phyloP scores from a whole-genome alignment of 2,329 filamentous ascomycete species.

The Escovopsis weberi region DNA sequence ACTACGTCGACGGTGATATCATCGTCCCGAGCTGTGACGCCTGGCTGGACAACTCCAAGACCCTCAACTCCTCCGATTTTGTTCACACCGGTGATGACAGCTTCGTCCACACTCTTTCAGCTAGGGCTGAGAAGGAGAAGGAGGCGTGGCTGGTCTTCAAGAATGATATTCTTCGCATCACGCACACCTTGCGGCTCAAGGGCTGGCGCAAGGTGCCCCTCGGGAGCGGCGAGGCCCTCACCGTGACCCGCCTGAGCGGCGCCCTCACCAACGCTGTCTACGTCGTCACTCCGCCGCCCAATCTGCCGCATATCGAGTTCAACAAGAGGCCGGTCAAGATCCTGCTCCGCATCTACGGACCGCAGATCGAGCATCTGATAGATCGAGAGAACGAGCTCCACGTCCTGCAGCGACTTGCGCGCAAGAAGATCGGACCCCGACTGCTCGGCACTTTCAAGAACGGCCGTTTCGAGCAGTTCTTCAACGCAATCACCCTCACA shows the following conservation, averaged over 20 bases:
- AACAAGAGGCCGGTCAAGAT: slow-evolving; percentile 49
- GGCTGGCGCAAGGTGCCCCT: slow-evolving; percentile 78
- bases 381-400: slow-evolving; percentile 81
- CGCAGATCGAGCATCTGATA: slow-evolving; percentile 89
- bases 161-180: slow-evolving; percentile 74
- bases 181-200: slow-evolving; percentile 79
- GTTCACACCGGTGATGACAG: slow-evolving; percentile 20
- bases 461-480: slow-evolving; percentile 89
- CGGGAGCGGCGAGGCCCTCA: slow-evolving; percentile 52
- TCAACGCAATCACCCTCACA: slow-evolving; percentile 71
- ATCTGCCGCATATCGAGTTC: slow-evolving; percentile 30
- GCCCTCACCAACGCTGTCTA: slow-evolving; percentile 95
- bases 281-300: slow-evolving; percentile 68
- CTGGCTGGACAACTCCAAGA: slow-evolving; percentile 78
- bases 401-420: slow-evolving; percentile 71
- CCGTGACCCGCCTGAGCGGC: slow-evolving; percentile 67
- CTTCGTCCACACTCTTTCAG: slow-evolving; percentile 14
- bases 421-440: slow-evolving; percentile 85
- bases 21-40: slow-evolving; percentile 78
- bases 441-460: slow-evolving; percentile 87
- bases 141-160: slow-evolving; percentile 81
- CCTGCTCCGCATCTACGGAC: slow-evolving; percentile 82
- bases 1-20: slow-evolving; percentile 66
- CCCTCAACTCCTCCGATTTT: slow-evolving; percentile 54
- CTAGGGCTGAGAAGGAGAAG: slow-evolving; percentile 47